Base-by-base conservation (phyloP, 371 early-diverging fungal genomes). In the Mortierella sp. region DNA sequence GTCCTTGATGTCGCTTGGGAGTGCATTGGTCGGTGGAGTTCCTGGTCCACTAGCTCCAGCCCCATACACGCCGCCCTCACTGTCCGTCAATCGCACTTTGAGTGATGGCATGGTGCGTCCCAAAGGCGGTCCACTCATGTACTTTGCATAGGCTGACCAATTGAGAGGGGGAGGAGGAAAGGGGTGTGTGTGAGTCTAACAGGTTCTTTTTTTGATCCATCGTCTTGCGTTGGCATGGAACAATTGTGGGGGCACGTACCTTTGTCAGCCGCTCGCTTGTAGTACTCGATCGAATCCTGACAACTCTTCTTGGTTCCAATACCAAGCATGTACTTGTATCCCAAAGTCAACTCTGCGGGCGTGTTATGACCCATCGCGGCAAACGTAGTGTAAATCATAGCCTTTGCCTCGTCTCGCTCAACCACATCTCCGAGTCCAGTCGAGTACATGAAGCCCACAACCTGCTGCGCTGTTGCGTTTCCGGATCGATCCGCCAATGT, bases 371-470 rank as follows among this genome's bases (percentile, higher is more conserved):
- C 90, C 39, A 86, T 68, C 0, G 96, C 95, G 1, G 98, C 94
- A 82, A 97, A 91, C 14, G 91, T 91, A 56, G 90, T 90, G 71
- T 96, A 94, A 12, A 96, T 65, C 8, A 91, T 66, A 9, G 95
- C 94, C 81, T 78, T 53, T 6, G 85, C 88, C 63, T 89, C 88
- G 63, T 90, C 86, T 16, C 87, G 58, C 67, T 84, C 72, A 13
- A 89, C 90, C 4, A 78, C 82, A 49, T 87, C 80, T 12, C 96
- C 97, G 39, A 97, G 68, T 1, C 96, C 97, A 0, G 96, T 93
- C 2, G 97, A 89, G 76, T 95, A 91, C 80, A 95, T 88, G 59
- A 95, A 86, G 8, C 96, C 98, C 7, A 96, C 74, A 85, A 91
- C 91, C 37, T 94, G 90, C 68, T 95, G 98, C 16, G 95, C 97